Evolutionary conservation across 208 protist genomes (phyloP).

Genomic region (Acanthamoeba rhysodes): DNA sequence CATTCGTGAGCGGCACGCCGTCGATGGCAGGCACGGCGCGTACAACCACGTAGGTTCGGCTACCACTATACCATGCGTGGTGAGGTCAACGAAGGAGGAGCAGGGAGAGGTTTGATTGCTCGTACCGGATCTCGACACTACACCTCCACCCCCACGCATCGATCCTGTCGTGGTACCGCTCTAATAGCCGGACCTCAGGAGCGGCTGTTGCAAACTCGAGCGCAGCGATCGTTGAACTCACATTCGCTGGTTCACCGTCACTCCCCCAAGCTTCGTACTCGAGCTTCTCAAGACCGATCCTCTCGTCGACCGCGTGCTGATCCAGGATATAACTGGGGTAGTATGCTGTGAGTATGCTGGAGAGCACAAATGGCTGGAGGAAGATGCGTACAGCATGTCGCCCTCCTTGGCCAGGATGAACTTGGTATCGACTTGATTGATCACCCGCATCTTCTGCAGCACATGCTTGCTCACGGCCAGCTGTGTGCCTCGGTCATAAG

Average conservation of each 20-base stretch:
- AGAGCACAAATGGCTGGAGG: background rate
- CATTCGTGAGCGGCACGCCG: background rate
- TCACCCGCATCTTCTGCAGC: background rate
- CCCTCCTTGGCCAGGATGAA: conserved; percentile 19
- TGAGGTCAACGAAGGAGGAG: background rate
- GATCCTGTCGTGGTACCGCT: background rate
- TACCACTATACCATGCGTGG: background rate
- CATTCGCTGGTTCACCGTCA: background rate
- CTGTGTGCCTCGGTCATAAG: no score
- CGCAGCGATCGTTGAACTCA: background rate
- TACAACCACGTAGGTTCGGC: background rate
- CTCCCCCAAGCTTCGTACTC: background rate
- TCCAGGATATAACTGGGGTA: background rate
- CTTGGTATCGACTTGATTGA: conserved; percentile 13
- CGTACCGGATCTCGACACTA: background rate
- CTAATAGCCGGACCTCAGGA: background rate
- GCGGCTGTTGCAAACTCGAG: background rate
- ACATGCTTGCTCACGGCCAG: background rate
- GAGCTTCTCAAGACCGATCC: conserved; percentile 59
- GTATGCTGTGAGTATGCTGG: background rate
- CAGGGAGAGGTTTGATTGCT: background rate
- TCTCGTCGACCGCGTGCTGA: conserved; percentile 62
- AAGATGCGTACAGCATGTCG: background rate
- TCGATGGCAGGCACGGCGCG: background rate
- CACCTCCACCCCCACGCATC: conserved; percentile 31